Conservation (phyloP, 2,329 filamentous ascomycete species). For the Claviceps monticola region DNA sequence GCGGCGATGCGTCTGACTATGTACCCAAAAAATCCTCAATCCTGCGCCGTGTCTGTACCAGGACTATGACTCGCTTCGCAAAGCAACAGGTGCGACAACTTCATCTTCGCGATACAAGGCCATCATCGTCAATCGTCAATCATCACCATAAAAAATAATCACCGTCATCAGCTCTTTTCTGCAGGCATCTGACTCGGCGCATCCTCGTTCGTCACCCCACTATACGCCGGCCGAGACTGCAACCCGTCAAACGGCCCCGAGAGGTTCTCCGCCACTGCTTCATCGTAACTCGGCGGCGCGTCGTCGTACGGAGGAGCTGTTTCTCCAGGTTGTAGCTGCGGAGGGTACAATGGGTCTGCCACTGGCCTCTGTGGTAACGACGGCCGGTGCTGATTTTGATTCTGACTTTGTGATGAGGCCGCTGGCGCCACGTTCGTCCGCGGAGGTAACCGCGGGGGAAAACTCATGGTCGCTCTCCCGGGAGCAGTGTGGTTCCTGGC, state of each 20-base stretch:
- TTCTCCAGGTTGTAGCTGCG: constrained; percentile 35
- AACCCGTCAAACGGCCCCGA: constrained; percentile 52
- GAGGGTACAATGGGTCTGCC: constrained; percentile 42
- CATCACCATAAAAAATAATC: not conserved
- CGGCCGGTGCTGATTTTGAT: constrained; percentile 4
- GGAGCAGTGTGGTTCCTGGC: constrained; percentile 20
- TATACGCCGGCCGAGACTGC: constrained; percentile 51
- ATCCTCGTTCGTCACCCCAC: constrained; percentile 48
- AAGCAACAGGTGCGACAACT: not conserved
- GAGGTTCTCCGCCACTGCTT: constrained; percentile 70
- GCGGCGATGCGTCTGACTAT: too few relatives aligned
- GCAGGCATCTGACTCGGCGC: constrained; percentile 36
- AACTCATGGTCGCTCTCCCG: constrained; percentile 22
- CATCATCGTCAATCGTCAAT: not conserved
- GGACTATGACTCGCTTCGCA: not conserved
- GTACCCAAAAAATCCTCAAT: too few relatives aligned
- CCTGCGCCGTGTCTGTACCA: too few relatives aligned
- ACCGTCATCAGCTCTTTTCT: constrained; percentile 21
- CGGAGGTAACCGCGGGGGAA: constrained; percentile 23
- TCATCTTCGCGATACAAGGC: too few relatives aligned
- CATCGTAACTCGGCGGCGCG: constrained; percentile 89
- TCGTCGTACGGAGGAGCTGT: constrained; percentile 45
- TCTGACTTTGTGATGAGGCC: constrained; percentile 10
- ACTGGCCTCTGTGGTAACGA: constrained; percentile 16
- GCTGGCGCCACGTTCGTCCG: constrained; percentile 15